These are phyloP conservation scores for Melampsora americana DNA, from an alignment of 1,284 basidiomycete genomes.

Conservation along the genomic window DNA sequence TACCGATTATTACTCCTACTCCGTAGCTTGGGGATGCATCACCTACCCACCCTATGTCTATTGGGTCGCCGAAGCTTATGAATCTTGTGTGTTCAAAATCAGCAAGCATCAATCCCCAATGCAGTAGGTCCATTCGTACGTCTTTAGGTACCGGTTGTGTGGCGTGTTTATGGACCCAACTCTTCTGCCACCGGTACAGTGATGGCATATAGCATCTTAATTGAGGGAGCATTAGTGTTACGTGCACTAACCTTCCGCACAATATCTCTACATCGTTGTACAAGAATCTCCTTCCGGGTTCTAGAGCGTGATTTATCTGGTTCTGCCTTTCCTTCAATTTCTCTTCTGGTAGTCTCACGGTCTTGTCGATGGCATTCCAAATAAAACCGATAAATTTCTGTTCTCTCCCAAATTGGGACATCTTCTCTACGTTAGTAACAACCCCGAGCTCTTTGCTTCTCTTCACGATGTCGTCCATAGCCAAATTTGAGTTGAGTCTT, in stretches of 20 bases:
- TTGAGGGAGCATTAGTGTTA: background rate
- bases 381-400: slow-evolving; percentile 23
- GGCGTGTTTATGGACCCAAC: background rate
- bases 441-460: background rate
- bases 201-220: background rate
- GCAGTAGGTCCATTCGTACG: background rate
- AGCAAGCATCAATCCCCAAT: background rate
- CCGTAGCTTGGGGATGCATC: background rate
- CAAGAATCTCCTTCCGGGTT: background rate
- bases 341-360: background rate
- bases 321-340: background rate
- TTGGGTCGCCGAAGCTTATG: background rate
- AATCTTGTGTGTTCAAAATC: background rate
- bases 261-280: slow-evolving; percentile 20
- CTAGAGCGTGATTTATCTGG: background rate
- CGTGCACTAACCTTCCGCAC: background rate
- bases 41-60: slow-evolving; percentile 6
- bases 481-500: background rate
- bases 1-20: background rate
- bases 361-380: slow-evolving; percentile 7
- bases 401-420: background rate
- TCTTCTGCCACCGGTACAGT: background rate
- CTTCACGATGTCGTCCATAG: background rate
- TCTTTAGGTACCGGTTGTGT: background rate
- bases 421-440: slow-evolving; percentile 4